Conservation (phyloP, 495 filamentous ascomycete species). For the Durotheca rogersii region DNA sequence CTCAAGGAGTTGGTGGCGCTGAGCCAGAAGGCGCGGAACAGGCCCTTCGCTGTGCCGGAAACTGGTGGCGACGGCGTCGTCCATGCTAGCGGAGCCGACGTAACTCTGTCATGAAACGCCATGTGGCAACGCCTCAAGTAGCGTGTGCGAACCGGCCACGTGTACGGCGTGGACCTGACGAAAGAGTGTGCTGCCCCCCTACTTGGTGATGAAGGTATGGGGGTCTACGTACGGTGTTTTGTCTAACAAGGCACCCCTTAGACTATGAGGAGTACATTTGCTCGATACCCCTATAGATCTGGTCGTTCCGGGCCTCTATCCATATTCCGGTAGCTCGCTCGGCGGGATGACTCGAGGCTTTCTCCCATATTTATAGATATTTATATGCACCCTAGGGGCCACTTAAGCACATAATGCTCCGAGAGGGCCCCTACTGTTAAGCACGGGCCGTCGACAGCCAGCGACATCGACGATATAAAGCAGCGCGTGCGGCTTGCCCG, state of each 20-base stretch:
- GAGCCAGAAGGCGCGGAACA: slow-evolving; percentile 47
- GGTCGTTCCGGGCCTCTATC: slow-evolving; percentile 3
- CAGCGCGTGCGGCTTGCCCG: background rate
- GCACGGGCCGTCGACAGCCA: background rate
- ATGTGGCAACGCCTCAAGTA: no score
- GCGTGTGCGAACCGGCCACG: no score
- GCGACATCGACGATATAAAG: no score
- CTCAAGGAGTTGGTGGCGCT: slow-evolving; percentile 68
- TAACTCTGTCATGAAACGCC: slow-evolving; percentile 34
- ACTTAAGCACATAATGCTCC: no score
- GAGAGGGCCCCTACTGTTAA: no score
- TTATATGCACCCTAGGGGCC: no score
- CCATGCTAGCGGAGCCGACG: slow-evolving; percentile 39
- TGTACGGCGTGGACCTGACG: no score
- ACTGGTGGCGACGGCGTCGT: slow-evolving; percentile 31
- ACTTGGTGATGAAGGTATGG: slow-evolving; percentile 5
- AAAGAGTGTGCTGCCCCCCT: slow-evolving; percentile 2
- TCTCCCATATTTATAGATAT: no score
- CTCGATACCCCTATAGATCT: slow-evolving; percentile 36
- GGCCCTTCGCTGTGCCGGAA: slow-evolving; percentile 34
- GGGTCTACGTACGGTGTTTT: background rate
- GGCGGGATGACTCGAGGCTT: slow-evolving; percentile 7
- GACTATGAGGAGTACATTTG: slow-evolving; percentile 15
- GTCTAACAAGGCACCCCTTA: slow-evolving; percentile 2
- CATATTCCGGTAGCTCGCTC: background rate